Base-by-base conservation (phyloP, 108 stramenopile species). In the Mediolabrus comicus region DNA sequence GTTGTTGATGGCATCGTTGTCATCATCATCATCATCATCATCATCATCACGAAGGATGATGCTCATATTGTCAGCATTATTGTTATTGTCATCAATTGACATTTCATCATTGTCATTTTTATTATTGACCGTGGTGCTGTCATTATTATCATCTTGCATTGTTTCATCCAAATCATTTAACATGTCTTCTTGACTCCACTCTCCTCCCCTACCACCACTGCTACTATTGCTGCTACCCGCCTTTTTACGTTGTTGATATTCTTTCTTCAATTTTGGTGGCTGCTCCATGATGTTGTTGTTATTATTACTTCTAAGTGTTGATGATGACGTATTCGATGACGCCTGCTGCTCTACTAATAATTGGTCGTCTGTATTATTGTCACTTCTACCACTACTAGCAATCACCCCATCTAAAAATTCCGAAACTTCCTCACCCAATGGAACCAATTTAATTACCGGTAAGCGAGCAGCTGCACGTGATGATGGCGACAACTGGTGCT, bases 1-100 rank as follows among this genome's bases (percentile, higher is more conserved):
- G 25, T 34, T 55, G 28, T 69, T 57, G 57, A 69, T 69, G 39
- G 68, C 68, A 46, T 69, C 46, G 28, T 30, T 39, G 33, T 28
- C 26, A 29, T 56, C 33, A 17, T 67, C 66, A 0, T 35, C 54
- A 6, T 65, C 28, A 10, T 35, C 33, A 11, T 65, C 22, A 9
- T 52, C 27, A 3, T 52, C 53, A 4, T 38, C 19, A 26, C 8
- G 4, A 0, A 28, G 19, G 51, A 22, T 28, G 66, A 54, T 7
- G 24, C 27, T 30, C 22, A 49, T 35, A 3, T 53, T 51, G 46
- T 34, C 32, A 26, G n/a, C 46, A 16, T 54, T 35, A 3, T 53
- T 51, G 46, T 34, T 22, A 26, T n/a, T 51, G 31, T 54, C 22
- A 19, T 67, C 66, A 34, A 67, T 51, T 4, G 49, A 46, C 66